These are phyloP conservation scores for Setomelanomma holmii DNA, from an alignment of 2,329 filamentous ascomycete species.

Conservation along the genomic window DNA sequence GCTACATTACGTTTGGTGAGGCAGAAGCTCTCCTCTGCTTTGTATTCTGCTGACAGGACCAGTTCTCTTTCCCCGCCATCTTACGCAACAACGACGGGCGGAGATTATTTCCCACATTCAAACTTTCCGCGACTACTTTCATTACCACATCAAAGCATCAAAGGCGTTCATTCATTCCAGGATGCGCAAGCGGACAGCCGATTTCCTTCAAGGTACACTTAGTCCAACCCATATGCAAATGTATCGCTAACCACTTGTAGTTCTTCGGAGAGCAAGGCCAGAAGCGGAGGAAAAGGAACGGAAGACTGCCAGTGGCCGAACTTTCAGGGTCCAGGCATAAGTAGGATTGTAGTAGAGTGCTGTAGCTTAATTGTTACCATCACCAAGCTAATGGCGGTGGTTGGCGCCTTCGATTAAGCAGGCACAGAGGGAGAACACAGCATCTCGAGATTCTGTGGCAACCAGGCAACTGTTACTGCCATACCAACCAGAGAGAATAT, in stretches of 20 bases:
- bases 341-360: too few relatives aligned
- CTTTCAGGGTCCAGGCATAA: slow-evolving; percentile 72
- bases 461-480: background rate
- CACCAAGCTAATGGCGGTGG: too few relatives aligned
- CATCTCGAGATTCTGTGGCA: too few relatives aligned
- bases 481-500: background rate
- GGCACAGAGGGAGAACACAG: too few relatives aligned
- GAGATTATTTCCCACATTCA: slow-evolving; percentile 99
- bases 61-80: slow-evolving; percentile 96
- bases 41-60: slow-evolving; percentile 19
- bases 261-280: slow-evolving; percentile 92
- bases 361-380: too few relatives aligned
- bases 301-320: slow-evolving; percentile 96
- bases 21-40: slow-evolving; percentile 14
- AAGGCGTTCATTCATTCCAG: slow-evolving; percentile 99
- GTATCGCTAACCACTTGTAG: slow-evolving; percentile 59
- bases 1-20: slow-evolving; percentile 97
- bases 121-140: slow-evolving; percentile 99
- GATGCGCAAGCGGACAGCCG: slow-evolving; percentile 96
- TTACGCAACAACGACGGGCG: slow-evolving; percentile 86
- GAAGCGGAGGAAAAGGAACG: slow-evolving; percentile 97
- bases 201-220: slow-evolving; percentile 89
- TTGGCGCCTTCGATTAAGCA: too few relatives aligned
- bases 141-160: slow-evolving; percentile 99
- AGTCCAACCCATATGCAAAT: background rate